These are phyloP conservation scores for Fusarium burgessii DNA, from an alignment of 2,329 filamentous ascomycete species.

Conservation along the genomic window DNA sequence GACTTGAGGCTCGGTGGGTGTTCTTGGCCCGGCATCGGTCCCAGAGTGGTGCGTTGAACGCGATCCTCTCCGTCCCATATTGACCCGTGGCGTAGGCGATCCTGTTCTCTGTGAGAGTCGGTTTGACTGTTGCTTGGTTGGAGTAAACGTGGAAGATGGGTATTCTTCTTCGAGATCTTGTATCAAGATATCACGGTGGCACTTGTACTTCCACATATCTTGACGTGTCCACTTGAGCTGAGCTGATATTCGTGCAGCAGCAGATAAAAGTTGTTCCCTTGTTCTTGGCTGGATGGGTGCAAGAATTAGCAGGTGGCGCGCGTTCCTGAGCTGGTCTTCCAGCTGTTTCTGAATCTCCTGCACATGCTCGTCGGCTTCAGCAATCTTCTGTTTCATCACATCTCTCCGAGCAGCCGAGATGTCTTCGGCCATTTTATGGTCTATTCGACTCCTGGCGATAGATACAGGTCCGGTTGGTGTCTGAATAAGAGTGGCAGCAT, in stretches of 20 bases:
- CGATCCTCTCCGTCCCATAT: conserved; percentile 45
- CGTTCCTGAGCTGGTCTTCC: conserved; percentile 86
- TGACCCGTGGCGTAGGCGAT: conserved; percentile 45
- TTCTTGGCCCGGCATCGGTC: conserved; percentile 45
- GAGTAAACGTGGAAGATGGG: conserved; percentile 39
- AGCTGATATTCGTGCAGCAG: conserved; percentile 85
- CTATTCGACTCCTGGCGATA: conserved; percentile 78
- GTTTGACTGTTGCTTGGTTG: conserved; percentile 45
- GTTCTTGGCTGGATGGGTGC: conserved; percentile 93
- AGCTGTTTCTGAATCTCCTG: conserved; percentile 79
- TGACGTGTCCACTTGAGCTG: conserved; percentile 95
- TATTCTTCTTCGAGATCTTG: conserved; percentile 86
- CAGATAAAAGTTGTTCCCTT: conserved; percentile 85
- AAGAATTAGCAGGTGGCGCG: conserved; percentile 87
- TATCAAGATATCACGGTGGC: conserved; percentile 87
- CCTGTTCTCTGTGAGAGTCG: conserved; percentile 41
- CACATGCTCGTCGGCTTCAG: conserved; percentile 84
- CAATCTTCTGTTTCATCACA: conserved; percentile 85
- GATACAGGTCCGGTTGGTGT: conserved; percentile 80
- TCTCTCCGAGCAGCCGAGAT: conserved; percentile 85
- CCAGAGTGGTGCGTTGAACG: conserved; percentile 43
- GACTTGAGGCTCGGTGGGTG: conserved; percentile 43
- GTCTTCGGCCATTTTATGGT: conserved; percentile 86
- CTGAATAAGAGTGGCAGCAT: conserved; percentile 70
- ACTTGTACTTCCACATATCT: conserved; percentile 92